A percentile compares a stretch with the other conserved stretches of the same genome.
Conservation (phyloP, 2,329 filamentous ascomycete genomes). For the Pestalotiopsis sp. region DNA sequence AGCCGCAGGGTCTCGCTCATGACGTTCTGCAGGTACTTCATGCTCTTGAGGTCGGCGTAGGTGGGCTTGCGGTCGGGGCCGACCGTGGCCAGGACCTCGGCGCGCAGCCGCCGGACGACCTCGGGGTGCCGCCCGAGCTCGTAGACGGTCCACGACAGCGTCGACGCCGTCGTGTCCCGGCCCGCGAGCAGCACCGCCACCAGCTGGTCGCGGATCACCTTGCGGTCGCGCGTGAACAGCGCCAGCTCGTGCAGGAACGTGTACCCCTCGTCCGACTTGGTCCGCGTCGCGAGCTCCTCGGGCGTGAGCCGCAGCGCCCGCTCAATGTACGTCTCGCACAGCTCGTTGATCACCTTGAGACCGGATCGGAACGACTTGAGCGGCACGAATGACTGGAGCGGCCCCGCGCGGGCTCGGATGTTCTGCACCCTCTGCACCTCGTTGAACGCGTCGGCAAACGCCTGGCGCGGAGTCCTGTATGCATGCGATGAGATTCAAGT, state of each 20-base stretch:
- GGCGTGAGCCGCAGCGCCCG: conserved; percentile 69
- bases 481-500: not conserved
- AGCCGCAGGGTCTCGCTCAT: conserved; percentile 79
- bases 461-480: conserved; percentile 56
- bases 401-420: conserved; percentile 66
- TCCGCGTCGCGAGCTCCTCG: conserved; percentile 73
- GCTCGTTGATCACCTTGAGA: conserved; percentile 72
- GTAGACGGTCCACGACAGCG: conserved; percentile 81
- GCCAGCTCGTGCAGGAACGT: conserved; percentile 89
- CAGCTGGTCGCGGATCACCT: conserved; percentile 81
- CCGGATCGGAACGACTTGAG: conserved; percentile 64
- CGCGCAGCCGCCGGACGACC: conserved; percentile 68
- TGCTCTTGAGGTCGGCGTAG: conserved; percentile 81
- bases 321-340: conserved; percentile 80
- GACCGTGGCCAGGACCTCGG: conserved; percentile 71
- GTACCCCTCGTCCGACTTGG: conserved; percentile 72
- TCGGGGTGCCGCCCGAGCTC: conserved; percentile 76
- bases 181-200: conserved; percentile 83
- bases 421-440: conserved; percentile 78
- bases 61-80: conserved; percentile 67
- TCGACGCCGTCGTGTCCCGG: conserved; percentile 83
- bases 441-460: conserved; percentile 82
- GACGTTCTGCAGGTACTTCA: conserved; percentile 78
- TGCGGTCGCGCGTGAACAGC: conserved; percentile 72
- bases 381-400: conserved; percentile 66